Evolutionary conservation across 2,329 filamentous ascomycete genomes (phyloP), one percentile per base, ranked within the genome.

Genomic region (Botrytis fragariae): DNA sequence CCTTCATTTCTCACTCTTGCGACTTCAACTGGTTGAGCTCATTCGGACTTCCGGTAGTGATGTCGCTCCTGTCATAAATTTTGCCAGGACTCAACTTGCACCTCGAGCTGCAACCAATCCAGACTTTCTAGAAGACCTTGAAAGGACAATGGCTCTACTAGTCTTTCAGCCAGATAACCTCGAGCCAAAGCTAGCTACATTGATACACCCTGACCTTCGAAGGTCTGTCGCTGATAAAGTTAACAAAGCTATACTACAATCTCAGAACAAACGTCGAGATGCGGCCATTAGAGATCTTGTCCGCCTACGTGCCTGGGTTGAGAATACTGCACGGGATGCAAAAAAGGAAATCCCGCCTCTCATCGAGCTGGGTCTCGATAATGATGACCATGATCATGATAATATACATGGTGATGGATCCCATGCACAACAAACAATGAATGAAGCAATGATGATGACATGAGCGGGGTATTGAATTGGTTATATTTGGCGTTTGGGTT

Each of bases 21-120:
- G 95, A 51, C 87, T 99, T 57, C 96, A 99, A 82, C 87, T 99
- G 9, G 93, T 99, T 72, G 96, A 99, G 84, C 87, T 98, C 71
- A 99, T 99, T 78, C 91, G 94, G 48, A 86, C 86, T 57, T 86
- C 88, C 4, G 87, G 89, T 72, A 89, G 90, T 44, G 93, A 97
- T 78, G 94, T 97, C 71, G 89, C 85, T 14, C 79, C 82, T 16
- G 96, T 94, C 1, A 84, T 99, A 70, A 90, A 91, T 74, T 99
- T 99, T 83, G 96, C 96, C 1, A 94, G 92, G 0, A 89, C 91
- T 51, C 92, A 98, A 78, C 88, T 99, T 22, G 94, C 94, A 18
- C 95, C 96, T 6, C 90, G 94, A 72, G 96, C 95, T 12, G 91
- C 95, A 0, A 93, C 90, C 8, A 94, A 94, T 77, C 87, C 89